A percentile compares a stretch with the other conserved stretches of the same genome.
These are phyloP conservation scores for Sporothrix globosa DNA, from an alignment of 2,329 filamentous ascomycete genomes.

Conservation along the genomic window DNA sequence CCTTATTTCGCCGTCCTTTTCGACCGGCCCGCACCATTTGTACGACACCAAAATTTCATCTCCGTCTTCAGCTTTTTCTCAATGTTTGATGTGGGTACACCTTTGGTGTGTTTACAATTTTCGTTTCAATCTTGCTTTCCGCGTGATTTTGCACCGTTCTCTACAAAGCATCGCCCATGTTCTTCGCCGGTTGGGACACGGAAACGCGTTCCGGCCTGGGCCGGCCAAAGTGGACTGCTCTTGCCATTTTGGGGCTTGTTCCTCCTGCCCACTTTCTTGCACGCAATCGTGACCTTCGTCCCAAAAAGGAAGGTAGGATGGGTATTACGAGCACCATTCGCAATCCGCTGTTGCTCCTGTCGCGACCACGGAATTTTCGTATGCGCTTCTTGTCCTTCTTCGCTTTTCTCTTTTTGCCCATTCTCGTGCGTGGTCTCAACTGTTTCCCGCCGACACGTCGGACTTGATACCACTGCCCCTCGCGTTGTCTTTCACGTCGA, in stretches of 20 bases:
- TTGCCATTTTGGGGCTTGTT: slow-evolving; percentile 7
- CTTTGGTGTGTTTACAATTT: too few species aligned
- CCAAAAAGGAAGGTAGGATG: slow-evolving; percentile 2
- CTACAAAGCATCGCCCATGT: too few species aligned
- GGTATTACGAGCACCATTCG: neutral
- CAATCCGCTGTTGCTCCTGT: neutral
- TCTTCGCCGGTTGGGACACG: too few species aligned
- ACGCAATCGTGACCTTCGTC: slow-evolving; percentile 9
- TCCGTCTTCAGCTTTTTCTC: too few species aligned
- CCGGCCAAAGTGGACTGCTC: neutral
- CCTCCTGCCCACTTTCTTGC: neutral
- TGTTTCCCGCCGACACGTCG: neutral
- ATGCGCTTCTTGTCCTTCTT: neutral
- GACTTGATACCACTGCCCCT: neutral
- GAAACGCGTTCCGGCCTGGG: too few species aligned
- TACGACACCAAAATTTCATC: too few species aligned
- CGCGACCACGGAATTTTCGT: neutral
- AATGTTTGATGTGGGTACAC: too few species aligned
- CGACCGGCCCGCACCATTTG: too few species aligned
- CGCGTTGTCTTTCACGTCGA: neutral
- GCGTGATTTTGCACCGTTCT: too few species aligned
- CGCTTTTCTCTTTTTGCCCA: neutral
- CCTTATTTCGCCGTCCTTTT: neutral
- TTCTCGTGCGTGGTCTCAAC: too few species aligned
- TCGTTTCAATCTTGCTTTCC: too few species aligned